phyloP scores from a whole-genome alignment of 805 yeast species.

The Debaryomyces tyrocola region DNA sequence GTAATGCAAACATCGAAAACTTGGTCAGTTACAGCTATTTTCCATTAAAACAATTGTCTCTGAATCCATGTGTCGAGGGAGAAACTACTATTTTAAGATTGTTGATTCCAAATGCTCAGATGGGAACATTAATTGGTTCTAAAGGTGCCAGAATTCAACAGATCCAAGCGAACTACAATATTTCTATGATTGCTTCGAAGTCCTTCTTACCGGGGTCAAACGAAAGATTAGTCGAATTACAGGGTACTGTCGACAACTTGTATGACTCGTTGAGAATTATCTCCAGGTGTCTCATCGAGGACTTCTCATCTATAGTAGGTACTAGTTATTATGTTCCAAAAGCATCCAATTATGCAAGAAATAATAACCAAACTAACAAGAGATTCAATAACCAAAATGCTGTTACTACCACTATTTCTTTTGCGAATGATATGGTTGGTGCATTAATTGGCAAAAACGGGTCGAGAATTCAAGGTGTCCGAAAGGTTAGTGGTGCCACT shows the following conservation, averaged over 20 bases:
- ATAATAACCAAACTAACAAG: slow-evolving; percentile 2
- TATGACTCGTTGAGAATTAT: slow-evolving; percentile 56
- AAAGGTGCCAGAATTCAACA: slow-evolving; percentile 79
- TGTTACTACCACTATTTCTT: slow-evolving; percentile 46
- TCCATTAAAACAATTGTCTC: slow-evolving; percentile 60
- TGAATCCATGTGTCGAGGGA: slow-evolving; percentile 51
- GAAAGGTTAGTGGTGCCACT: slow-evolving; percentile 74
- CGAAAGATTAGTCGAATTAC: slow-evolving; percentile 84
- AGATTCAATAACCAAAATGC: background rate
- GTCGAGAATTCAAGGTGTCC: slow-evolving; percentile 79
- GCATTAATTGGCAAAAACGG: slow-evolving; percentile 88
- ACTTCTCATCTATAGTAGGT: slow-evolving; percentile 64
- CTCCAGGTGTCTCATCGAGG: slow-evolving; percentile 72
- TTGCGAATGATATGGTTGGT: slow-evolving; percentile 84
- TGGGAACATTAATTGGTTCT: slow-evolving; percentile 87
- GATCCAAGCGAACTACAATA: slow-evolving; percentile 64
- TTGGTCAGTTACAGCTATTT: slow-evolving; percentile 47
- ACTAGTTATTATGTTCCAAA: slow-evolving; percentile 63
- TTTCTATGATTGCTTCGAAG: slow-evolving; percentile 85
- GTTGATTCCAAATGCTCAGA: slow-evolving; percentile 77
- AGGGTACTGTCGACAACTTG: slow-evolving; percentile 70
- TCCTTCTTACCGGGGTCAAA: slow-evolving; percentile 78
- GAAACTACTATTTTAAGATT: slow-evolving; percentile 61
- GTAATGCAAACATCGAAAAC: slow-evolving; percentile 39
- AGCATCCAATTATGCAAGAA: slow-evolving; percentile 6